Base-by-base conservation (phyloP, 495 filamentous ascomycete genomes). In the Penicillium dipodomyicola region DNA sequence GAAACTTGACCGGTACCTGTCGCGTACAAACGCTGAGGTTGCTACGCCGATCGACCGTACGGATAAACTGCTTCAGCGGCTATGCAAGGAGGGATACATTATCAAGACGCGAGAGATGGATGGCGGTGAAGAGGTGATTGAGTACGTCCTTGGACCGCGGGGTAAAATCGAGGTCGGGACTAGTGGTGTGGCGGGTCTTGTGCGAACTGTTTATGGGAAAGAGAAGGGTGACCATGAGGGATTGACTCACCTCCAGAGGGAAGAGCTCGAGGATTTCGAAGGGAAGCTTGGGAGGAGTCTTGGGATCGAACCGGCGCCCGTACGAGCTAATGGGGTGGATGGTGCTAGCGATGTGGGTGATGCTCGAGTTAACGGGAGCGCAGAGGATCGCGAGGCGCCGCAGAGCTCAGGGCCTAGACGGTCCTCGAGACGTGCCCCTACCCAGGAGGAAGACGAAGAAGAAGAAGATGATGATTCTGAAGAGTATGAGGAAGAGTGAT, bases 121-220 rank as follows among this genome's bases (percentile, higher is more conserved):
- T 33, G 75, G 78, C 1, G 87, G 85, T n/a, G 88, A 92, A 20
- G 90, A 95, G 55, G 69, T 80, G 5, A 80, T 90, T 10, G 89
- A 87, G 49, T 96, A 85, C 75, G 82, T 87, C 56, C 80, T 96
- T 25, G 92, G 91, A 3, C 87, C 90, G 30, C 79, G 94, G 33
- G 94, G 91, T 14, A 96, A 90, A 73, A 76, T 90, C 12, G 94
- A 98, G 67, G 86, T 98, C 32, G 87, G 86, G 3, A 82, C 83
- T 51, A 77, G 82, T 30, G 88, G 85, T 14, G 86, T 95, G 30
- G 82, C 84, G 14, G 83, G 82, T 2, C 64, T 97, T 49, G 84
- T 93, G 4, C 80, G 80, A 52, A 75, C 73, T 54, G 86, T 89
- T 14, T 86, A 86, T 65, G 75, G 63, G 42, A 49, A 64, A 62